These are phyloP conservation scores for Claviceps spartinae DNA, from an alignment of 2,329 filamentous ascomycete genomes.

Conservation along the genomic window DNA sequence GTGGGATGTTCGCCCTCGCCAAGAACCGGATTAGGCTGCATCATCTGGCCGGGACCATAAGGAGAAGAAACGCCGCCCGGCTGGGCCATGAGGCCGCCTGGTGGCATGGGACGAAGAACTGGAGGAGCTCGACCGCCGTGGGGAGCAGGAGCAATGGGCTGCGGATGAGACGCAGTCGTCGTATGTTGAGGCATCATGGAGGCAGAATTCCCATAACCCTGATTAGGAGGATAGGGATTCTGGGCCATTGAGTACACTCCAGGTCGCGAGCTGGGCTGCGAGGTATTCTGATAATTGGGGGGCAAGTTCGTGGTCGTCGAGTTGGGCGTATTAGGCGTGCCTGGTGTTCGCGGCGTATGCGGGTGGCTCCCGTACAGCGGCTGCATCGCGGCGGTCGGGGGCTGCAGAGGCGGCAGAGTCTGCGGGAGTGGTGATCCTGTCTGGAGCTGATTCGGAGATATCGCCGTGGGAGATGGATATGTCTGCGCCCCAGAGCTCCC, in stretches of 20 bases:
- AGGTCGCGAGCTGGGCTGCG: constrained; percentile 33
- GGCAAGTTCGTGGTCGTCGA: constrained; percentile 34
- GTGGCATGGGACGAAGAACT: constrained; percentile 56
- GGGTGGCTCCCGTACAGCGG: constrained; percentile 42
- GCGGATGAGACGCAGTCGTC: constrained; percentile 54
- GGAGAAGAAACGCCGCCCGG: constrained; percentile 39
- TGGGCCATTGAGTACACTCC: constrained; percentile 42
- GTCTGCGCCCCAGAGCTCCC: constrained; percentile 33
- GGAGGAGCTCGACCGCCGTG: constrained; percentile 42
- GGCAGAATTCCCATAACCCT: constrained; percentile 41
- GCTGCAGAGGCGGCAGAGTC: constrained; percentile 42
- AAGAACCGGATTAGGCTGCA: constrained; percentile 42
- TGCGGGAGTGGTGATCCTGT: constrained; percentile 33
- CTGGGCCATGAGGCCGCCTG: constrained; percentile 49
- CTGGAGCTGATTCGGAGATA: constrained; percentile 38
- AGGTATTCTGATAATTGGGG: constrained; percentile 36
- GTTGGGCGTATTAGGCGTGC: constrained; percentile 49
- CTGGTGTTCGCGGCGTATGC: constrained; percentile 48
- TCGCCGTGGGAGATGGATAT: constrained; percentile 38
- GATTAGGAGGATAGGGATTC: constrained; percentile 40
- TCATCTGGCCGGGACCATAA: constrained; percentile 44
- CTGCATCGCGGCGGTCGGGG: constrained; percentile 29
- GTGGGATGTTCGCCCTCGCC: constrained; percentile 55
- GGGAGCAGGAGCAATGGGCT: constrained; percentile 63
- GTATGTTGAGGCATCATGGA: constrained; percentile 55